phyloP scores from a whole-genome alignment of 2,329 filamentous ascomycete species.

The Didymella pinodella region DNA sequence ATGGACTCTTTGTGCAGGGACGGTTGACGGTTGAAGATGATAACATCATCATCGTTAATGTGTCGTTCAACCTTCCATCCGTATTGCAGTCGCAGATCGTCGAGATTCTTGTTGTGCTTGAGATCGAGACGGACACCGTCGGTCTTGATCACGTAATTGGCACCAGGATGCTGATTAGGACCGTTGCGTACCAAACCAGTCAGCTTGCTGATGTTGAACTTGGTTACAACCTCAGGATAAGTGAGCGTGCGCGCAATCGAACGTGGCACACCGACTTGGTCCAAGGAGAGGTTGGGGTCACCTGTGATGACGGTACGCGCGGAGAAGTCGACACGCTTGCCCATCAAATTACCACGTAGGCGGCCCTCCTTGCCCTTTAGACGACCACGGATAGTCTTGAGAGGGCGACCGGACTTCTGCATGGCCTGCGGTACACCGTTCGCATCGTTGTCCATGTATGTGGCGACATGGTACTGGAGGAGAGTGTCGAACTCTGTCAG shows the following conservation, averaged over 20 bases:
- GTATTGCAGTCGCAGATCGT: conserved; percentile 86
- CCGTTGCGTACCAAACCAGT: conserved; percentile 91
- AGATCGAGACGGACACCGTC: conserved; percentile 95
- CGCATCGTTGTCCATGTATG: conserved; percentile 99
- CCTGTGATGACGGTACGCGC: conserved; percentile 99
- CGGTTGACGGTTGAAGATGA: conserved; percentile 99
- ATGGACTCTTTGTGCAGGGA: conserved; percentile 99
- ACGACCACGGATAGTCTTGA: conserved; percentile 95
- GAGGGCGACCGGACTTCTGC: conserved; percentile 94
- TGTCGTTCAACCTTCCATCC: conserved; percentile 99
- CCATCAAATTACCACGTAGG: conserved; percentile 98
- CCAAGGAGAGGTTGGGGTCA: conserved; percentile 93
- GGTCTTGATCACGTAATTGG: conserved; percentile 93
- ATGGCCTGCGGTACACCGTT: conserved; percentile 92
- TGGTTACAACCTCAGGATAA: conserved; percentile 96
- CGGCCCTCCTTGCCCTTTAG: conserved; percentile 99
- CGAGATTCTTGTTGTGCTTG: conserved; percentile 87
- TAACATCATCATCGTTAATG: conserved; percentile 93
- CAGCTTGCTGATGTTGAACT: conserved; percentile 95
- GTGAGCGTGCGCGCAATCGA: conserved; percentile 93
- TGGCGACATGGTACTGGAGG: conserved; percentile 96
- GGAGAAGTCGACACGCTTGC: conserved; percentile 94
- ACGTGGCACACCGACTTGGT: conserved; percentile 95
- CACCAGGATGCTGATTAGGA: conserved; percentile 92
- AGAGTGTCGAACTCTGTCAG: conserved; percentile 88